phyloP scores from a whole-genome alignment of 441 rosid species.

The Populus trichocarpa region DNA sequence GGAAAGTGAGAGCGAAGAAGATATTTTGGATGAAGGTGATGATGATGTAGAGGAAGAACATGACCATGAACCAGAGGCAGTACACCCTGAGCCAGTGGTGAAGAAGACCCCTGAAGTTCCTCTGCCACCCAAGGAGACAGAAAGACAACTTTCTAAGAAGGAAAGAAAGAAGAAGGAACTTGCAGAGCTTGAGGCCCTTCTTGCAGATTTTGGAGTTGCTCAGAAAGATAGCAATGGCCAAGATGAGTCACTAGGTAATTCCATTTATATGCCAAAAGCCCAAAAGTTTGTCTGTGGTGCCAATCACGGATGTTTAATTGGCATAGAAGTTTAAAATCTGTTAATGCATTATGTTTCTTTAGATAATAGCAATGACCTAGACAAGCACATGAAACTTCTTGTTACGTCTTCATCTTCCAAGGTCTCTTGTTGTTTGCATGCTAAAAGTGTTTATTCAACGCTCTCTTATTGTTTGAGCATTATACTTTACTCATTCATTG shows the following conservation, averaged over 20 bases:
- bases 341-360: background rate
- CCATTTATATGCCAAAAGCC: background rate
- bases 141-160: conserved; percentile 76
- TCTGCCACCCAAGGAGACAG: conserved; percentile 54
- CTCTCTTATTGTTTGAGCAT: too few species aligned
- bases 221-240: conserved; percentile 44
- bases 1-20: conserved; percentile 89
- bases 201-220: conserved; percentile 58
- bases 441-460: too few species aligned
- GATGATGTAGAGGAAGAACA: conserved; percentile 72
- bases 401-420: background rate
- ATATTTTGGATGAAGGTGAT: conserved; percentile 72
- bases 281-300: background rate
- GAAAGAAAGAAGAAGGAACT: conserved; percentile 76
- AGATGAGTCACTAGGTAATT: conserved; percentile 47
- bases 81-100: conserved; percentile 39
- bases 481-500: too few species aligned
- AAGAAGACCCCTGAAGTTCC: conserved; percentile 43
- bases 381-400: background rate
- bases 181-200: conserved; percentile 72
- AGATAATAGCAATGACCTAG: background rate
- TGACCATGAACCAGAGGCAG: conserved; percentile 47
- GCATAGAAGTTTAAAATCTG: background rate
- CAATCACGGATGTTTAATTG: background rate
- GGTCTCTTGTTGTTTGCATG: too few species aligned